phyloP scores from a whole-genome alignment of 805 yeast species.

The Tetrapisispora pingtungensis region DNA sequence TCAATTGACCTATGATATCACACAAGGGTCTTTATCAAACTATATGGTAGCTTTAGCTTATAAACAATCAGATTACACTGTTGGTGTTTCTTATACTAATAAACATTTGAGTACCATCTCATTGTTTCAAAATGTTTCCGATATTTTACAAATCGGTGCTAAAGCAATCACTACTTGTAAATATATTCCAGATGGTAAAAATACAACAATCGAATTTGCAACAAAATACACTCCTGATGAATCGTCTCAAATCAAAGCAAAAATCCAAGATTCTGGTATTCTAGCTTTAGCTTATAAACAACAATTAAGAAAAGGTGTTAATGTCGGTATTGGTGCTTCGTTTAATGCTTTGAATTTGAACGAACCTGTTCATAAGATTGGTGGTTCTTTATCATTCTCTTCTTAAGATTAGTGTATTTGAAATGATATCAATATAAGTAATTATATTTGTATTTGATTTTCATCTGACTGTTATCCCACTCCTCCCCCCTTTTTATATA shows the following conservation, averaged over 20 bases:
- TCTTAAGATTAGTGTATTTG: no score
- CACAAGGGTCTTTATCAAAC: conserved; percentile 84
- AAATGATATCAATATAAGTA: no score
- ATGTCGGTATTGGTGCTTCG: conserved; percentile 93
- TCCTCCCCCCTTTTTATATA: no score
- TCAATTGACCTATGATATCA: conserved; percentile 92
- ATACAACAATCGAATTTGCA: conserved; percentile 91
- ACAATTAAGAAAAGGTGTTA: conserved; percentile 90
- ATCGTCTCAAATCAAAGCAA: conserved; percentile 88
- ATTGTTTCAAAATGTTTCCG: conserved; percentile 91
- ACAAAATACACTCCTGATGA: conserved; percentile 87
- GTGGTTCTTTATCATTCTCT: conserved; percentile 86
- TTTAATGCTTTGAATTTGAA: conserved; percentile 90
- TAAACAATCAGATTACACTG: conserved; percentile 77
- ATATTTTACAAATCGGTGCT: conserved; percentile 93
- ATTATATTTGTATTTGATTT: no score
- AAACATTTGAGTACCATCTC: conserved; percentile 87
- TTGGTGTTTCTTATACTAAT: conserved; percentile 64
- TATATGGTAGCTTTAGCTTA: conserved; percentile 92
- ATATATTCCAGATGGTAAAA: conserved; percentile 46
- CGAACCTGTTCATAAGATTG: conserved; percentile 97
- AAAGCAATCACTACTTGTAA: conserved; percentile 79
- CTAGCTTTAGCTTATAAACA: conserved; percentile 92
- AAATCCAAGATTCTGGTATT: conserved; percentile 91
- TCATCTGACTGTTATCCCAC: no score